These are phyloP conservation scores for Hygrophila difformis DNA, from an alignment of 257 asterid species.

Conservation along the genomic window DNA sequence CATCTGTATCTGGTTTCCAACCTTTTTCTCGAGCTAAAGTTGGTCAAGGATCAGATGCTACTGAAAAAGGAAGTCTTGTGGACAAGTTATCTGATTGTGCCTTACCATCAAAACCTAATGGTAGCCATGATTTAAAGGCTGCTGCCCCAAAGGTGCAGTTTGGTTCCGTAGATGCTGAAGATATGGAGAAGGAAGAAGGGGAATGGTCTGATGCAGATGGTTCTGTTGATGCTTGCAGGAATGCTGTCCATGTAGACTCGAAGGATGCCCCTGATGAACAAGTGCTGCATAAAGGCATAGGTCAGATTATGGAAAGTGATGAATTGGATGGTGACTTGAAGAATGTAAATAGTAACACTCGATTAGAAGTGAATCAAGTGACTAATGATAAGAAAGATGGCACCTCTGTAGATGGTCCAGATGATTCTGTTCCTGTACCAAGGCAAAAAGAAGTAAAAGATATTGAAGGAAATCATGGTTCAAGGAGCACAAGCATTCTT, in stretches of 20 bases:
- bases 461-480: slow-evolving; percentile 70
- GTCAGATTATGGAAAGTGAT: slow-evolving; percentile 27
- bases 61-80: slow-evolving; percentile 25
- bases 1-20: slow-evolving; percentile 94
- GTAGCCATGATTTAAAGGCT: slow-evolving; percentile 33
- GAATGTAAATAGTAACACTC: slow-evolving; percentile 35
- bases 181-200: slow-evolving; percentile 93
- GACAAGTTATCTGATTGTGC: slow-evolving; percentile 21
- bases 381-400: slow-evolving; percentile 47
- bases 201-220: slow-evolving; percentile 98
- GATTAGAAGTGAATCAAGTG: slow-evolving; percentile 38
- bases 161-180: slow-evolving; percentile 28
- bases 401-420: slow-evolving; percentile 39
- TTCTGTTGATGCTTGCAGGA: slow-evolving; percentile 38
- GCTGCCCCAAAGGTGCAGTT: slow-evolving; percentile 31
- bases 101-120: slow-evolving; percentile 31
- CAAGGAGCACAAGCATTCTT: slow-evolving; percentile 51
- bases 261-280: slow-evolving; percentile 32
- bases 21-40: slow-evolving; percentile 68
- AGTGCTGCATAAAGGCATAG: slow-evolving; percentile 30
- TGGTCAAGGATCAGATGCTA: slow-evolving; percentile 34
- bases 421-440: slow-evolving; percentile 47
- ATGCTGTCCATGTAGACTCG: slow-evolving; percentile 27
- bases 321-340: slow-evolving; percentile 29
- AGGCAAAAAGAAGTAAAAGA: slow-evolving; percentile 74